Conservation (phyloP, 2,329 filamentous ascomycete species). For the Penicillium vulpinum region DNA sequence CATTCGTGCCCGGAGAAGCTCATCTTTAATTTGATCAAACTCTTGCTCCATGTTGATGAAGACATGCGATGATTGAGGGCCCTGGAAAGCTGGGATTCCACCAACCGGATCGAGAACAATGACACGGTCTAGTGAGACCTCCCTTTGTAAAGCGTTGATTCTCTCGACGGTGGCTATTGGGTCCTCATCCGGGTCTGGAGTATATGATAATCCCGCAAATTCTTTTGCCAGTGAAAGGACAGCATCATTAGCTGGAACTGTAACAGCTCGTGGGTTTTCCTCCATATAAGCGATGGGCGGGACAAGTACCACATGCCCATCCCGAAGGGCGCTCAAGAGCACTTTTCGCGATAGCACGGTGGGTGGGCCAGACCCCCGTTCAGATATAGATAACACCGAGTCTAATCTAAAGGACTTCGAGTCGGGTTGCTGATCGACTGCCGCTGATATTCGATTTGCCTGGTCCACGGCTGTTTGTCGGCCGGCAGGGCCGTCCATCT, state of each 20-base stretch:
- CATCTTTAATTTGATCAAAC: constrained; percentile 65
- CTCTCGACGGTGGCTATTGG: constrained; percentile 41
- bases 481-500: constrained; percentile 43
- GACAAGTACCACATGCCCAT: constrained; percentile 70
- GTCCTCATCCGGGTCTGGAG: constrained; percentile 46
- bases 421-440: constrained; percentile 68
- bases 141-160: constrained; percentile 46
- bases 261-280: constrained; percentile 49
- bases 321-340: constrained; percentile 65
- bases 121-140: constrained; percentile 73
- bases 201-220: constrained; percentile 66
- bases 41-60: constrained; percentile 96
- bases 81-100: constrained; percentile 70
- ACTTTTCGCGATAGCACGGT: constrained; percentile 49
- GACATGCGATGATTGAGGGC: constrained; percentile 66
- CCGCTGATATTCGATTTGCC: constrained; percentile 70
- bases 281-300: constrained; percentile 63
- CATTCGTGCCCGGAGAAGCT: constrained; percentile 51
- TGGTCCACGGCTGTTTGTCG: constrained; percentile 59
- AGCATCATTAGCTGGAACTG: constrained; percentile 61
- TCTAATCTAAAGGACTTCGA: constrained; percentile 70
- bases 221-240: constrained; percentile 75
- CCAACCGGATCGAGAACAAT: constrained; percentile 87
- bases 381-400: constrained; percentile 49
- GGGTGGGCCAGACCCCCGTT: constrained; percentile 35